phyloP scores from a whole-genome alignment of 306 rosid genomes.

The Citrullus colocynthis region DNA sequence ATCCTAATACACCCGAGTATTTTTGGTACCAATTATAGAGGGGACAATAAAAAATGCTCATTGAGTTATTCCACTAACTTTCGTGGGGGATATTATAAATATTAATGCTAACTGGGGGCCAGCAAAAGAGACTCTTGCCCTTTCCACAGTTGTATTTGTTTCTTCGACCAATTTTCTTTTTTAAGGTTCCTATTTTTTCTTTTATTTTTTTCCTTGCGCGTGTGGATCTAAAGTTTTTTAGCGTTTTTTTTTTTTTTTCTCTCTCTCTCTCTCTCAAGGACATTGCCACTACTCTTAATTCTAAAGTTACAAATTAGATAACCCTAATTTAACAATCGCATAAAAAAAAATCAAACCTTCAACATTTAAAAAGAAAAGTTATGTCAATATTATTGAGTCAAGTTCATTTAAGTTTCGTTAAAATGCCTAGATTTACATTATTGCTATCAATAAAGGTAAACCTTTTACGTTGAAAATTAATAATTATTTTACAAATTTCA shows the following conservation, averaged over 20 bases:
- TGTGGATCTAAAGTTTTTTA: neutral
- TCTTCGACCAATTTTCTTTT: neutral
- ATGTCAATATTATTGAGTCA: too few species aligned
- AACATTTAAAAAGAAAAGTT: too few species aligned
- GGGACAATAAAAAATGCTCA: slow-evolving; percentile 70
- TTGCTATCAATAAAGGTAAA: too few species aligned
- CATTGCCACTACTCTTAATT: slow-evolving; percentile 3
- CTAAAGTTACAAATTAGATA: neutral
- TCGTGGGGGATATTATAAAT: slow-evolving; percentile 79
- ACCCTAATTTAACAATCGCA: neutral
- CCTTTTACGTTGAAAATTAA: too few species aligned
- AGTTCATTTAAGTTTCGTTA: too few species aligned
- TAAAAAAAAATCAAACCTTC: too few species aligned
- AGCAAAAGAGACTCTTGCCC: slow-evolving; percentile 8
- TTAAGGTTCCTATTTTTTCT: too few species aligned
- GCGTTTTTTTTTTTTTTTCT: neutral
- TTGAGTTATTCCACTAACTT: slow-evolving; percentile 71
- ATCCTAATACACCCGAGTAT: too few species aligned
- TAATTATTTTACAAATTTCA: too few species aligned
- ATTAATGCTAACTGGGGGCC: slow-evolving; percentile 18
- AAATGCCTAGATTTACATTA: too few species aligned
- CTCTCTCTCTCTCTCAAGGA: neutral
- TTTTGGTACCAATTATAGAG: slow-evolving; percentile 24
- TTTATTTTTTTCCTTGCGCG: neutral
- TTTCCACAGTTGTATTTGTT: neutral